These are phyloP conservation scores for Blastobotrys terrestris DNA, from an alignment of 805 yeast species.

Conservation along the genomic window DNA sequence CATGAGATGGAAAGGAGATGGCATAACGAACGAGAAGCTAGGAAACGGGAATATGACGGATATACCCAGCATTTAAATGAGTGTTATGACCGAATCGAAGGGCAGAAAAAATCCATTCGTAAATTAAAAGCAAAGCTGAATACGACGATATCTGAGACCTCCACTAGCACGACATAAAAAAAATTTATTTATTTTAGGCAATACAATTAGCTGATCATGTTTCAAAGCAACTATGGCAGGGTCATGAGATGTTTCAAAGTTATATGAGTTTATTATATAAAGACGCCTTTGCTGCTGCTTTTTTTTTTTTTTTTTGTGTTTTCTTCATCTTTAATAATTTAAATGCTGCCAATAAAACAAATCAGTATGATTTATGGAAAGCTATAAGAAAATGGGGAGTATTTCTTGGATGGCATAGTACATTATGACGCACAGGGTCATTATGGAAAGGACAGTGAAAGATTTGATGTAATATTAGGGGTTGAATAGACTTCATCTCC, in stretches of 20 bases:
- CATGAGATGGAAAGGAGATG: slow-evolving; percentile 6
- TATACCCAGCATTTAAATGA: slow-evolving; percentile 6
- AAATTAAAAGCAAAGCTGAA: neutral
- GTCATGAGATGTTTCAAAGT: neutral
- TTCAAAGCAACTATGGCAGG: neutral
- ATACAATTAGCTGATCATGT: neutral
- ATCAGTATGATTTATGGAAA: too few relatives aligned
- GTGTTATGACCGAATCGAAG: slow-evolving; percentile 2
- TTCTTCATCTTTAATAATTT: too few relatives aligned
- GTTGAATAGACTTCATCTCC: too few relatives aligned
- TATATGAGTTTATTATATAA: too few relatives aligned
- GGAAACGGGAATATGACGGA: slow-evolving; percentile 4
- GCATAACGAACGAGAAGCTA: slow-evolving; percentile 6
- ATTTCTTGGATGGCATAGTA: too few relatives aligned
- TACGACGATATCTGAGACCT: neutral
- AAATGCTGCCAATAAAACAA: too few relatives aligned
- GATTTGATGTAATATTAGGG: too few relatives aligned
- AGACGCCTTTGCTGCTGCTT: too few relatives aligned
- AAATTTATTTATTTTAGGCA: neutral
- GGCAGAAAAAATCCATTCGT: neutral
- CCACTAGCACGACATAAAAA: neutral
- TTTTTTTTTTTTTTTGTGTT: too few relatives aligned
- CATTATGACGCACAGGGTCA: too few relatives aligned
- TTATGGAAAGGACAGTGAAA: too few relatives aligned
- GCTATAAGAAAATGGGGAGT: too few relatives aligned